Percentiles rank a stretch among this genome's conserved stretches.
Conservation (phyloP, 1,284 basidiomycete species). For the Ustilago sp. region DNA sequence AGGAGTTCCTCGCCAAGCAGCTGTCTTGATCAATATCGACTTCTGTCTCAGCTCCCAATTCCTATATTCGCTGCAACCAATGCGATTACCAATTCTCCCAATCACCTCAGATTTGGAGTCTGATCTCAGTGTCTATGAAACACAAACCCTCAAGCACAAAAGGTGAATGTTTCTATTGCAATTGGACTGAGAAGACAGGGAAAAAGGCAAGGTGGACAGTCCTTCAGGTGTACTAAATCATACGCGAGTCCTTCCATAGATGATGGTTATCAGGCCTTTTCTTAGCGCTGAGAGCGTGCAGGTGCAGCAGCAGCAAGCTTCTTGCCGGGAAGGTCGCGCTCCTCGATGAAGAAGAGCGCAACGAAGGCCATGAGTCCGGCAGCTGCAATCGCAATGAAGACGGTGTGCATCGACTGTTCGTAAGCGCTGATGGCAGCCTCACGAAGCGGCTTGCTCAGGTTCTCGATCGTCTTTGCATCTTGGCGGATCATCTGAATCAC, state of each 20-base stretch:
- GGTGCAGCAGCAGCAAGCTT: slow-evolving; percentile 47
- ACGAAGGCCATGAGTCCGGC: slow-evolving; percentile 67
- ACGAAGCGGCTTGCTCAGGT: slow-evolving; percentile 52
- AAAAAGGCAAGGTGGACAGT: too few relatives aligned
- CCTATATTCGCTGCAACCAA: background rate
- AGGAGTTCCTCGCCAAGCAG: slow-evolving; percentile 80
- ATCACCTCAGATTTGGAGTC: background rate
- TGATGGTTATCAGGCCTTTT: background rate
- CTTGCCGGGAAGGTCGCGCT: slow-evolving; percentile 67
- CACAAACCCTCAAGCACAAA: too few relatives aligned
- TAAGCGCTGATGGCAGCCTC: slow-evolving; percentile 68
- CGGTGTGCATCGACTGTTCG: slow-evolving; percentile 68
- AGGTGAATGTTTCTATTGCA: too few relatives aligned
- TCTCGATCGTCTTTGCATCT: slow-evolving; percentile 66
- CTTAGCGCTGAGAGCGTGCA: slow-evolving; percentile 27
- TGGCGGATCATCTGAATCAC: slow-evolving; percentile 66
- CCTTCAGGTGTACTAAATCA: background rate
- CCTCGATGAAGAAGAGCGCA: slow-evolving; percentile 67
- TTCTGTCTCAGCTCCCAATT: background rate
- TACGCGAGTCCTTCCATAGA: background rate
- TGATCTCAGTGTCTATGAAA: background rate
- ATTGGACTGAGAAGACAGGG: too few relatives aligned
- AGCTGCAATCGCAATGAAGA: slow-evolving; percentile 68
- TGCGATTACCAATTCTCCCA: background rate
- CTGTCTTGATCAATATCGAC: slow-evolving; percentile 67